Evolutionary conservation across 495 filamentous ascomycete genomes (phyloP).

Genomic region (Cercophora samala): DNA sequence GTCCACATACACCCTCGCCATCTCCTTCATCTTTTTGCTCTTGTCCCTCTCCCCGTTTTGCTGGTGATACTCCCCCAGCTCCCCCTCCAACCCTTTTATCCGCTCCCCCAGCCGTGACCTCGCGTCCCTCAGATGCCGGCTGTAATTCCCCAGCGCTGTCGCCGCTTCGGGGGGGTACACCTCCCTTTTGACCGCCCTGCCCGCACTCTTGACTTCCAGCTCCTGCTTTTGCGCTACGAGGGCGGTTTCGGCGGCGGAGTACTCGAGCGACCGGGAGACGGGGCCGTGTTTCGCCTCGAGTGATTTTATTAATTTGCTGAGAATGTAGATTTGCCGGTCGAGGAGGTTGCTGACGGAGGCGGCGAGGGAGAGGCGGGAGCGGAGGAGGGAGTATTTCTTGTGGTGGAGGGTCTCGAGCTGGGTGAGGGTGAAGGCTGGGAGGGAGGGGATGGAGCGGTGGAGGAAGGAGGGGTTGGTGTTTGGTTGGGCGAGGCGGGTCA

Average conservation of each 20-base stretch:
- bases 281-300: constrained; percentile 61
- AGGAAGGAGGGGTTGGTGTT: constrained; percentile 52
- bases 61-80: constrained; percentile 51
- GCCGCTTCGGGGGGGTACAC: constrained; percentile 58
- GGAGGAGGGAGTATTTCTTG: constrained; percentile 30
- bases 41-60: constrained; percentile 29
- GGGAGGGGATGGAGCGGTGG: constrained; percentile 46
- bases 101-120: constrained; percentile 48
- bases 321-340: constrained; percentile 24
- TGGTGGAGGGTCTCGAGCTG: constrained; percentile 25
- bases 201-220: constrained; percentile 33
- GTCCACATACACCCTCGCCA: constrained; percentile 57
- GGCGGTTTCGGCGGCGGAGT: constrained; percentile 54
- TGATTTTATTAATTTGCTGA: constrained; percentile 35
- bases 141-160: constrained; percentile 56
- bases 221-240: constrained; percentile 51
- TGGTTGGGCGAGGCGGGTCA: constrained; percentile 47
- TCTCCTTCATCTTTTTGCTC: constrained; percentile 53
- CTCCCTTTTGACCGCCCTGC: constrained; percentile 30
- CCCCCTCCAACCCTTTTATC: constrained; percentile 41
- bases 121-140: constrained; percentile 50
- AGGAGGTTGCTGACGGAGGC: constrained; percentile 33
- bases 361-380: constrained; percentile 34
- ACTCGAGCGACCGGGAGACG: constrained; percentile 58
- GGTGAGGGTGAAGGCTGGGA: constrained; percentile 30